Percentiles rank a stretch among this genome's conserved stretches.
phyloP scores from a whole-genome alignment of 768 basidiomycete species.

The Kwoniella dejecticola region DNA sequence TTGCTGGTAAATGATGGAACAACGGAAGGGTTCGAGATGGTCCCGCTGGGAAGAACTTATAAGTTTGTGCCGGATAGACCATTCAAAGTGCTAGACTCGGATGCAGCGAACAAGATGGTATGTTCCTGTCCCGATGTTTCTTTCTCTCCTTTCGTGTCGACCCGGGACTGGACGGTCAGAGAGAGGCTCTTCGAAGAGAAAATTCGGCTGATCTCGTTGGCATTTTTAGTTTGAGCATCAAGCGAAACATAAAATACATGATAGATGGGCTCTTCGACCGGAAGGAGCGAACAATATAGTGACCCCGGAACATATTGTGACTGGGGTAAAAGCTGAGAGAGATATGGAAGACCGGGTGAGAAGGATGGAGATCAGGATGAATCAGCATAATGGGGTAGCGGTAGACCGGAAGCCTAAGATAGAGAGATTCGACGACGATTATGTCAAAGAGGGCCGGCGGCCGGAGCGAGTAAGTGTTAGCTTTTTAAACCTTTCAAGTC shows the following conservation, averaged over 20 bases:
- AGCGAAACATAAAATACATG: constrained; percentile 41
- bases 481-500: background rate
- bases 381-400: constrained; percentile 7
- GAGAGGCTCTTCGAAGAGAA: background rate
- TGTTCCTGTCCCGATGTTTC: constrained; percentile 9
- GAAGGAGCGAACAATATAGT: constrained; percentile 22
- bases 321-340: constrained; percentile 11
- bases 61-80: constrained; percentile 46
- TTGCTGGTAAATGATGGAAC: constrained; percentile 45
- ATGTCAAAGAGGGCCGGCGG: constrained; percentile 32
- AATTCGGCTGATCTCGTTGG: background rate
- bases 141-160: background rate
- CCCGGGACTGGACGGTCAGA: too few species aligned
- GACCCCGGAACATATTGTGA: background rate
- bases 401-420: constrained; percentile 16
- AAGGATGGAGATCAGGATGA: constrained; percentile 33
- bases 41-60: constrained; percentile 45
- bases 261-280: constrained; percentile 42
- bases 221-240: constrained; percentile 42
- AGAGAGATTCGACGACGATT: constrained; percentile 48
- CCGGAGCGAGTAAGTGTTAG: constrained; percentile 33
- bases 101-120: constrained; percentile 45
- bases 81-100: constrained; percentile 45
- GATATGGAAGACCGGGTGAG: constrained; percentile 33
- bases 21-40: constrained; percentile 40